Base-by-base conservation (phyloP, 2,329 filamentous ascomycete genomes). In the Parastagonospora nodorum region DNA sequence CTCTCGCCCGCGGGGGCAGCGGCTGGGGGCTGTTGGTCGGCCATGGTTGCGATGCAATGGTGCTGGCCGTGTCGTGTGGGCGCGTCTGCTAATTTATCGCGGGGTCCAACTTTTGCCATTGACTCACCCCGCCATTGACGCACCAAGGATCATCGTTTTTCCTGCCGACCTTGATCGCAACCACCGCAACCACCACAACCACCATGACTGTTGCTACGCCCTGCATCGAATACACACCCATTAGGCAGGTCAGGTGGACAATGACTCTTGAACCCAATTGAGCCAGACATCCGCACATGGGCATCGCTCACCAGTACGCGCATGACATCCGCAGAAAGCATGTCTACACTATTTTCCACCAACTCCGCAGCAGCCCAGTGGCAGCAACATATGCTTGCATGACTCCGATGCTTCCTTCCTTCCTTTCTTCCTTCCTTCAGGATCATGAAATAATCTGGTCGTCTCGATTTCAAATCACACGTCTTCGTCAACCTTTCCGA, bases 11-110 rank as follows among this genome's bases (percentile, higher is more conserved):
- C 64, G 40, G 64, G 57, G 14, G 60, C 60, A 49, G 61, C 60
- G 30, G 63, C 57, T n/a, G 60, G 55, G 14, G 64, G 56, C 45
- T 66, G 62, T 54, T 67, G 53, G 53, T 68, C 63, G 31, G 70
- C 70, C 70, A 73, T 73, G 56, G 39, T 63, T 59, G 61, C 51
- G 53, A 53, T 60, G 47, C 50, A 53, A 45, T 45, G 43, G 41
- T 54, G 43, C 47, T 49, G 52, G 41, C 58, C 14, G 44, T 45
- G 51, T 51, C 56, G 53, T 60, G 60, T 59, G 55, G 55, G 59
- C 52, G 46, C 53, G 42, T 42, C 16, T 42, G 44, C 51, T 12
- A 57, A 55, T 54, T 57, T 51, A 57, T 55, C 46, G 55, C 53
- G 43, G 51, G 51, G 51, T 16, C 38, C 36, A 51, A 57, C 55